These are phyloP conservation scores for Pseudocercospora vitis DNA, from an alignment of 2,329 filamentous ascomycete species.

Conservation along the genomic window DNA sequence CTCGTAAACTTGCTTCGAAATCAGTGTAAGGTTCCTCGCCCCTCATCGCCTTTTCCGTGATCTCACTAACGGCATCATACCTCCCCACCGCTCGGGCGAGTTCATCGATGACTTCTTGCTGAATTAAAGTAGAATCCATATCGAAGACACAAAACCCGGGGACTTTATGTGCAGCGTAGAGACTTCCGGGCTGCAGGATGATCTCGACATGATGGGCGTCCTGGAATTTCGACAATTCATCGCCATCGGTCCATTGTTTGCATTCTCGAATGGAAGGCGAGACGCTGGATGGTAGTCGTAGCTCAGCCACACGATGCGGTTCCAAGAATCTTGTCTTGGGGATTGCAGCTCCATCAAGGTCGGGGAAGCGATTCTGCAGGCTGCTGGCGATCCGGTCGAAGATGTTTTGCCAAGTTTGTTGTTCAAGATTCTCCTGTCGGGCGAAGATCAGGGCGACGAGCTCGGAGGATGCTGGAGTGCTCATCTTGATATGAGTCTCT, in stretches of 20 bases:
- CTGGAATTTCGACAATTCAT: slow-evolving; percentile 12
- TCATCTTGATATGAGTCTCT: background rate
- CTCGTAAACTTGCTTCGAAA: slow-evolving; percentile 79
- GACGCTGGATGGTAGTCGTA: background rate
- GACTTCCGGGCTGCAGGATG: slow-evolving; percentile 26
- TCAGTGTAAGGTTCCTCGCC: slow-evolving; percentile 72
- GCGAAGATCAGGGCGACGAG: slow-evolving; percentile 19
- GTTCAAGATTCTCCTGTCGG: slow-evolving; percentile 5
- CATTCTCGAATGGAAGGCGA: slow-evolving; percentile 12
- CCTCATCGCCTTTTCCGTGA: slow-evolving; percentile 92
- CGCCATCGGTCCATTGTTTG: slow-evolving; percentile 20
- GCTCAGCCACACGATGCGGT: slow-evolving; percentile 12
- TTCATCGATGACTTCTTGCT: slow-evolving; percentile 96
- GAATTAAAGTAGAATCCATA: slow-evolving; percentile 97
- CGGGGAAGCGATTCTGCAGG: slow-evolving; percentile 5
- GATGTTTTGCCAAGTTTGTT: slow-evolving; percentile 15
- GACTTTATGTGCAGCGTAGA: slow-evolving; percentile 27
- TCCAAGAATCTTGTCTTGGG: slow-evolving; percentile 11
- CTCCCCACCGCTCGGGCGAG: slow-evolving; percentile 76
- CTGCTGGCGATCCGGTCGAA: slow-evolving; percentile 9
- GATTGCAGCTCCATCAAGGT: slow-evolving; percentile 11
- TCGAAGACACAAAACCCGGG: slow-evolving; percentile 90
- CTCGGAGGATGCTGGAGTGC: slow-evolving; percentile 6
- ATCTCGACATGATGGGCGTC: slow-evolving; percentile 18
- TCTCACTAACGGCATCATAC: slow-evolving; percentile 72